Percentiles rank a stretch among this genome's conserved stretches.
Conservation (phyloP, 2,329 filamentous ascomycete species). For the Colletotrichum agaves region DNA sequence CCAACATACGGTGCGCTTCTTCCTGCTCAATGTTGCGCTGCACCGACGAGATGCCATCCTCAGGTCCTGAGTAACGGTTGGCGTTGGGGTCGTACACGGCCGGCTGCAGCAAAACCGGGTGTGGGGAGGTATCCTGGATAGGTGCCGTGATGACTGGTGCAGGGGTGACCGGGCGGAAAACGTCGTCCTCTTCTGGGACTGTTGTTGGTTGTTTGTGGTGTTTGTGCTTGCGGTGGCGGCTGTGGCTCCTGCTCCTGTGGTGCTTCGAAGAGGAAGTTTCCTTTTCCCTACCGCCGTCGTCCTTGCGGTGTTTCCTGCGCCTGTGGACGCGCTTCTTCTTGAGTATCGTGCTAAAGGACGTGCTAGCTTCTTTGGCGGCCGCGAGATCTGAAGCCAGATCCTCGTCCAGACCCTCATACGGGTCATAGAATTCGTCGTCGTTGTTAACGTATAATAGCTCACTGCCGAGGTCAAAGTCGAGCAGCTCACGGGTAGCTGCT, state of each 20-base stretch:
- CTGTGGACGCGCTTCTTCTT: slow-evolving; percentile 56
- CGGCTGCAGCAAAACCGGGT: slow-evolving; percentile 65
- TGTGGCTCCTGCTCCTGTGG: slow-evolving; percentile 37
- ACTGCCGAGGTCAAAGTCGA: slow-evolving; percentile 49
- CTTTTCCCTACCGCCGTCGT: slow-evolving; percentile 44
- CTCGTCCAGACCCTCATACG: slow-evolving; percentile 47
- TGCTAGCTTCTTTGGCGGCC: slow-evolving; percentile 47
- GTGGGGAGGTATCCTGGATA: slow-evolving; percentile 59
- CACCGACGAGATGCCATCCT: slow-evolving; percentile 64
- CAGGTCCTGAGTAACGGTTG: slow-evolving; percentile 39
- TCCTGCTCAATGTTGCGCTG: slow-evolving; percentile 69
- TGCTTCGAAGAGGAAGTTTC: slow-evolving; percentile 39
- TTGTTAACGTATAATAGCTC: slow-evolving; percentile 35
- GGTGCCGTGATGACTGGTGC: slow-evolving; percentile 60
- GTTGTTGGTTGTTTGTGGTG: slow-evolving; percentile 38
- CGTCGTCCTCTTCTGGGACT: slow-evolving; percentile 37
- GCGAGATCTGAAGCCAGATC: slow-evolving; percentile 49
- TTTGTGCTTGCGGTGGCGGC: slow-evolving; percentile 41
- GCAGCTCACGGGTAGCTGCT: slow-evolving; percentile 63
- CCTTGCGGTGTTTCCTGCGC: slow-evolving; percentile 50
- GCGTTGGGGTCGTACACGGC: slow-evolving; percentile 63
- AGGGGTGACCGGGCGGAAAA: slow-evolving; percentile 43
- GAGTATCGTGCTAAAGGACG: slow-evolving; percentile 58
- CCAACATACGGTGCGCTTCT: slow-evolving; percentile 64
- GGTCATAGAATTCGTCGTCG: slow-evolving; percentile 42